These are phyloP conservation scores for Centaurea solstitialis DNA, from an alignment of 129 eudicot species.

Conservation along the genomic window DNA sequence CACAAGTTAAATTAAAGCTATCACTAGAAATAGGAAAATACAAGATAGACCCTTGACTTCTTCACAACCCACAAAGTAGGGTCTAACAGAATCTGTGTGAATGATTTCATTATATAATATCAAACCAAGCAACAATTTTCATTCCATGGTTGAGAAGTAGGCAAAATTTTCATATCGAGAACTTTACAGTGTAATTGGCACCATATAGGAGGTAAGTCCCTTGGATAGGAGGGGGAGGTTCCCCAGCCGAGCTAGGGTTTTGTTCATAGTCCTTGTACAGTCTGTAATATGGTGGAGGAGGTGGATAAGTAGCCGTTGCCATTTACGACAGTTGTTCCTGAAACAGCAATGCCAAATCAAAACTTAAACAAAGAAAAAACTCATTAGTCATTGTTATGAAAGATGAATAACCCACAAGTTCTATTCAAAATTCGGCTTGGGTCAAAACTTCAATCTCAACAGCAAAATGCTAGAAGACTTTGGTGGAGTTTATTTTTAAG, in stretches of 20 bases:
- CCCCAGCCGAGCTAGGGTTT: slow-evolving; percentile 68
- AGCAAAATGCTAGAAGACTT: too few species aligned
- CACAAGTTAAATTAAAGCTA: too few species aligned
- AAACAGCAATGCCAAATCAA: background rate
- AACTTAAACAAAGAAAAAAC: background rate
- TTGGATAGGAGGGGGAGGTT: slow-evolving; percentile 85
- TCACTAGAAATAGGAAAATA: too few species aligned
- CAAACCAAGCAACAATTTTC: too few species aligned
- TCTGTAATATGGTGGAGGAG: slow-evolving; percentile 88
- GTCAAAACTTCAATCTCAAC: too few species aligned
- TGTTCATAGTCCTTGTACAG: slow-evolving; percentile 71
- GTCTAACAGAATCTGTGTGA: too few species aligned
- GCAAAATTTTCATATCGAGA: background rate
- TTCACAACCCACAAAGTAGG: too few species aligned
- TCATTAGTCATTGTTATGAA: background rate
- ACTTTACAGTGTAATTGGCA: slow-evolving; percentile 63
- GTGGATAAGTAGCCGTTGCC: slow-evolving; percentile 94
- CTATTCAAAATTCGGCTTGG: background rate
- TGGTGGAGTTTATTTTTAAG: too few species aligned
- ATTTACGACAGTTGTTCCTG: slow-evolving; percentile 36
- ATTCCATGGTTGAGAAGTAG: too few species aligned
- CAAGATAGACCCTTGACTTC: too few species aligned
- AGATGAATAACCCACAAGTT: background rate
- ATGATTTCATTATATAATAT: too few species aligned
- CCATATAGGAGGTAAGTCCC: slow-evolving; percentile 78